These are phyloP conservation scores for Hygrophorus pudorinus DNA, from an alignment of 768 basidiomycete genomes.

Conservation along the genomic window DNA sequence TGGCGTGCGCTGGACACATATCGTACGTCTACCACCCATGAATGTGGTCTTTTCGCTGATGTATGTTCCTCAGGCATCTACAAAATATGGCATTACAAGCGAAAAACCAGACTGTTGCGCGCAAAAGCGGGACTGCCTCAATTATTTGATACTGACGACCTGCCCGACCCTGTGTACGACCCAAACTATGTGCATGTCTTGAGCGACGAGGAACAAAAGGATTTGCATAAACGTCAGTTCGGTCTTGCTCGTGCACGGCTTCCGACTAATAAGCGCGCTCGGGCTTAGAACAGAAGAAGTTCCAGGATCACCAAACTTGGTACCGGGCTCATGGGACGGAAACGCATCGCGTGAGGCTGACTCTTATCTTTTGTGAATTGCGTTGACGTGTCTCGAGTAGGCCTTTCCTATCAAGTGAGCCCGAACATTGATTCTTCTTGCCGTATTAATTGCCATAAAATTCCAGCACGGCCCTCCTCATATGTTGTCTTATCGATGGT, in stretches of 20 bases:
- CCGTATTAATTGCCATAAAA: background rate
- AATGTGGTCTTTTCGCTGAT: background rate
- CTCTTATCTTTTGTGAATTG: background rate
- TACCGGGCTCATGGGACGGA: slow-evolving; percentile 79
- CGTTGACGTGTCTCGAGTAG: slow-evolving; percentile 22
- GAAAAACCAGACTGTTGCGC: slow-evolving; percentile 47
- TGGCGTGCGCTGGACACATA: slow-evolving; percentile 69
- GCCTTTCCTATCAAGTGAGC: slow-evolving; percentile 61
- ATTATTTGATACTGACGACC: slow-evolving; percentile 65
- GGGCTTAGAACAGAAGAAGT: slow-evolving; percentile 54
- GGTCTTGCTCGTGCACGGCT: background rate
- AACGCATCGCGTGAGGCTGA: slow-evolving; percentile 51
- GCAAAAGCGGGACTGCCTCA: slow-evolving; percentile 53
- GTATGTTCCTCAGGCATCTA: slow-evolving; percentile 40
- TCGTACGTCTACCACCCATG: slow-evolving; percentile 30
- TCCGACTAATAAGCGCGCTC: slow-evolving; percentile 2
- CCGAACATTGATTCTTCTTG: background rate
- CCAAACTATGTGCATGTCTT: slow-evolving; percentile 64
- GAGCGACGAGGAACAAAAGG: slow-evolving; percentile 51
- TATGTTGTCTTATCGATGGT: slow-evolving; percentile 61
- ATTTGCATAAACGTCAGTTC: slow-evolving; percentile 53
- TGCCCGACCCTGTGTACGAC: slow-evolving; percentile 70
- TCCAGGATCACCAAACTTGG: slow-evolving; percentile 71
- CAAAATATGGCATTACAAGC: slow-evolving; percentile 69
- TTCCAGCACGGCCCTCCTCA: slow-evolving; percentile 54